Evolutionary conservation across 352 stramenopile genomes (phyloP).

Genomic region (Phytophthora tentaculata): DNA sequence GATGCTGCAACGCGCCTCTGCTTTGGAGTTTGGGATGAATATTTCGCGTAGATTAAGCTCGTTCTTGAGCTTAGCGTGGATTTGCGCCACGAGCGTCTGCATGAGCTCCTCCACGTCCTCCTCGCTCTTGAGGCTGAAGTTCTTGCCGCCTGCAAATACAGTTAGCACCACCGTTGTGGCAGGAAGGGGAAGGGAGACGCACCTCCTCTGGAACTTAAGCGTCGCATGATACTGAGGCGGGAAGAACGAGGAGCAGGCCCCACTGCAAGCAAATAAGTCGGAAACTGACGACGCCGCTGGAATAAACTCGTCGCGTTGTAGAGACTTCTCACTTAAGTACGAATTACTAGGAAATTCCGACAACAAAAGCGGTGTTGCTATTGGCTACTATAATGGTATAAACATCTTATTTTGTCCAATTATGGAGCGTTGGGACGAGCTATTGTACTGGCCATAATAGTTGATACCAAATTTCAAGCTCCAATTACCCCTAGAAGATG

Average conservation of each 20-base stretch:
- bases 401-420: too few species aligned
- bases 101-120: slow-evolving; percentile 88
- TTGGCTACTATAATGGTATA: too few species aligned
- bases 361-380: too few species aligned
- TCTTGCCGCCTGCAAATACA: slow-evolving; percentile 50
- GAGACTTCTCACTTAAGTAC: slow-evolving; percentile 24
- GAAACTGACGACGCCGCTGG: slow-evolving; percentile 20
- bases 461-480: too few species aligned
- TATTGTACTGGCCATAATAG: too few species aligned
- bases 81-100: slow-evolving; percentile 83
- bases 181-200: slow-evolving; percentile 3
- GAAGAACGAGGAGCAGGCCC: neutral
- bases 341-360: too few species aligned
- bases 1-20: slow-evolving; percentile 86
- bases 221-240: slow-evolving; percentile 42
- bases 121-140: slow-evolving; percentile 82
- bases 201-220: slow-evolving; percentile 67
- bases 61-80: slow-evolving; percentile 87
- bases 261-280: neutral
- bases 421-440: too few species aligned
- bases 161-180: slow-evolving; percentile 8
- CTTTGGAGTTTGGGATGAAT: slow-evolving; percentile 90
- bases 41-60: slow-evolving; percentile 86
- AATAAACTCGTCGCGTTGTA: slow-evolving; percentile 29
- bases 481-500: too few species aligned